A percentile compares a stretch with the other conserved stretches of the same genome.
These are phyloP conservation scores for Komagataella phaffii DNA, from an alignment of 805 yeast species.

Conservation along the genomic window DNA sequence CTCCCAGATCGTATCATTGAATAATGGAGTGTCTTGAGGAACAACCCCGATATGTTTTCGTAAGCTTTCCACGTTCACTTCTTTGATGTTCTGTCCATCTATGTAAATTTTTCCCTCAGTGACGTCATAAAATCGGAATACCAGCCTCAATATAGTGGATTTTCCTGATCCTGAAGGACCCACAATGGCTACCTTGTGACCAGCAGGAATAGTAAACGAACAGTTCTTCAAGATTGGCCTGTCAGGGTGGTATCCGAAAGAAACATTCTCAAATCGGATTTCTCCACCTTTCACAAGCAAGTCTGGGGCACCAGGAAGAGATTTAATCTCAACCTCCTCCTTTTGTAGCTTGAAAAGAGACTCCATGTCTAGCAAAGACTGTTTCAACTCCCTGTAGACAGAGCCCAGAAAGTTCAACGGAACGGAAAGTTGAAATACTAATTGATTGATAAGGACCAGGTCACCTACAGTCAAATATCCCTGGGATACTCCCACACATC, in stretches of 20 bases:
- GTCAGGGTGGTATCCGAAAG: slow-evolving; percentile 85
- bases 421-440: slow-evolving; percentile 90
- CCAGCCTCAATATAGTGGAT: slow-evolving; percentile 72
- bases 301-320: slow-evolving; percentile 49
- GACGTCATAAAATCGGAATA: slow-evolving; percentile 85
- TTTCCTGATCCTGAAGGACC: slow-evolving; percentile 97
- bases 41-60: slow-evolving; percentile 78
- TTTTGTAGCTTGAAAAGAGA: slow-evolving; percentile 77
- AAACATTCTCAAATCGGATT: slow-evolving; percentile 78
- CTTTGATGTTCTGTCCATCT: slow-evolving; percentile 80
- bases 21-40: slow-evolving; percentile 94
- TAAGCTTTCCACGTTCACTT: slow-evolving; percentile 62
- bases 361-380: slow-evolving; percentile 92
- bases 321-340: slow-evolving; percentile 53
- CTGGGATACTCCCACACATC: slow-evolving; percentile 80
- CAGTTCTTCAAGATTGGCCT: slow-evolving; percentile 77
- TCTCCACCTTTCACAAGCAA: slow-evolving; percentile 57
- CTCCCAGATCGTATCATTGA: slow-evolving; percentile 81
- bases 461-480: slow-evolving; percentile 89
- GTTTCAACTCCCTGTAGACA: slow-evolving; percentile 89
- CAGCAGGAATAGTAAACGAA: slow-evolving; percentile 78
- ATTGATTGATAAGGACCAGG: slow-evolving; percentile 83
- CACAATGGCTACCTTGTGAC: slow-evolving; percentile 83
- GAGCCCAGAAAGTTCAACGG: slow-evolving; percentile 92
- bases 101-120: slow-evolving; percentile 62